Percentiles rank a stretch among this genome's conserved stretches.
phyloP scores from a whole-genome alignment of 805 yeast genomes.

The Isabelozyma pseudorhagii region DNA sequence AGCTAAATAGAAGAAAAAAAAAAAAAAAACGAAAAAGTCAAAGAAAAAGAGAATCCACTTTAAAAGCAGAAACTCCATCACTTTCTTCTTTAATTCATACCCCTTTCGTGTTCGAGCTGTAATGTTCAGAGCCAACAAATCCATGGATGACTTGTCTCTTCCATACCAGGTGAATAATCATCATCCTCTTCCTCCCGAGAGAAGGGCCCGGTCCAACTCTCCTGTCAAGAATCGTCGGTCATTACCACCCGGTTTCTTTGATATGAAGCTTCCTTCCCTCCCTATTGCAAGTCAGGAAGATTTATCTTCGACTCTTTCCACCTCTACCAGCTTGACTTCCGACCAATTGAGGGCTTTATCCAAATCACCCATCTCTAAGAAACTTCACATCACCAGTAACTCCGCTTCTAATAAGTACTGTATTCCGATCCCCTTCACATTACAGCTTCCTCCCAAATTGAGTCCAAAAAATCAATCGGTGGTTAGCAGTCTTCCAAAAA shows the following conservation, averaged over 20 bases:
- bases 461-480: conserved; percentile 21
- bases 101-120: too few relatives aligned
- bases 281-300: conserved; percentile 20
- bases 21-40: too few relatives aligned
- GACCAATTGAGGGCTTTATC: conserved; percentile 27
- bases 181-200: conserved; percentile 4
- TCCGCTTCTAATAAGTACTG: conserved; percentile 23
- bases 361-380: conserved; percentile 32
- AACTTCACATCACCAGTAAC: conserved; percentile 28
- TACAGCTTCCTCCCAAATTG: conserved; percentile 39
- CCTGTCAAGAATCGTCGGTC: conserved; percentile 31
- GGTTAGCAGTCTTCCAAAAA: background rate
- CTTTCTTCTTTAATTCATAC: too few relatives aligned
- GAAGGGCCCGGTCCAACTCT: conserved; percentile 33
- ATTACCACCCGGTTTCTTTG: conserved; percentile 16
- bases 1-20: too few relatives aligned
- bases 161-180: conserved; percentile 5
- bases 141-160: conserved; percentile 7
- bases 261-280: conserved; percentile 16
- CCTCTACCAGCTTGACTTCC: conserved; percentile 9
- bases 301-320: conserved; percentile 17
- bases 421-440: conserved; percentile 42
- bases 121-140: background rate
- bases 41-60: too few relatives aligned
- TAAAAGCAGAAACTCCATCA: too few relatives aligned